Evolutionary conservation across 257 asterid species (phyloP).

Genomic region (Paulownia fortunei): DNA sequence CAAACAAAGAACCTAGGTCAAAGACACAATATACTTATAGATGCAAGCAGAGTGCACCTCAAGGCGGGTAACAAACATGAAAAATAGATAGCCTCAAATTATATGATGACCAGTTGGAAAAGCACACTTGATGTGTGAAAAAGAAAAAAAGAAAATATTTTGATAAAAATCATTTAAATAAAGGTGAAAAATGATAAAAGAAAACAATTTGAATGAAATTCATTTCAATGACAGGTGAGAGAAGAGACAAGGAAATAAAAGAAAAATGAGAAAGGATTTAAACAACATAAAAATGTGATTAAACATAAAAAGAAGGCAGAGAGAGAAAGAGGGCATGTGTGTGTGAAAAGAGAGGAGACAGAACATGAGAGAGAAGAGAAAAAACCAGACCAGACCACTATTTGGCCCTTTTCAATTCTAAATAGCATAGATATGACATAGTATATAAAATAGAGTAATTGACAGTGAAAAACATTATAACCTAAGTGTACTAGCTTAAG

Average conservation of each 20-base stretch:
- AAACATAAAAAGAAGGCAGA: neutral
- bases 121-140: neutral
- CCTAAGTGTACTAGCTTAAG: neutral
- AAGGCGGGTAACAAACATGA: neutral
- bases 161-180: neutral
- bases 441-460: neutral
- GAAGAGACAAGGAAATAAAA: neutral
- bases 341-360: too few species aligned
- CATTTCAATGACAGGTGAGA: neutral
- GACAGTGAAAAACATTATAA: neutral
- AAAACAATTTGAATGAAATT: neutral
- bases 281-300: neutral
- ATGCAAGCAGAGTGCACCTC: conserved; percentile 9
- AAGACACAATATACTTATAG: neutral
- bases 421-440: too few species aligned
- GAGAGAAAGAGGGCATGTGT: too few species aligned
- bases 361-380: too few species aligned
- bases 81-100: neutral
- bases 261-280: neutral
- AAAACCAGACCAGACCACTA: too few species aligned
- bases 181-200: neutral
- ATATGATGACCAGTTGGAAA: neutral
- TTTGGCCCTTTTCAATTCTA: too few species aligned
- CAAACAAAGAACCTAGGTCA: conserved; percentile 27
- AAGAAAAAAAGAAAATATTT: neutral